These are phyloP conservation scores for Plasmodium vinckei DNA, from an alignment of 169 alveolate genomes.

Conservation along the genomic window DNA sequence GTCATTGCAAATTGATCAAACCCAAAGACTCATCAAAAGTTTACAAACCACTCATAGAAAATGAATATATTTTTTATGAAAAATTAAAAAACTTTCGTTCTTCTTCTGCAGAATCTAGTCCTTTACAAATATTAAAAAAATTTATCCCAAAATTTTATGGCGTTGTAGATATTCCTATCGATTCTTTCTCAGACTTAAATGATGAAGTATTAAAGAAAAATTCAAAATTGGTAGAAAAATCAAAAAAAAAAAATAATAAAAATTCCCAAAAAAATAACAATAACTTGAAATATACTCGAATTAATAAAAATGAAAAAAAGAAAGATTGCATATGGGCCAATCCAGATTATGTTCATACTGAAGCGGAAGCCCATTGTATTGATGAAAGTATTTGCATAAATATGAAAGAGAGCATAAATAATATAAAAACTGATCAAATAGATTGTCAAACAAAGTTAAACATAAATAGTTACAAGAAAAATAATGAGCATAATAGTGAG, in stretches of 20 bases:
- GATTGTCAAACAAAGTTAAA: not conserved
- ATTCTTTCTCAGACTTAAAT: constrained; percentile 8
- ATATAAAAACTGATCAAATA: not conserved
- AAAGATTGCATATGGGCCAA: not conserved
- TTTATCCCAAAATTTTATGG: constrained; percentile 84
- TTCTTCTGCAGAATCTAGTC: constrained; percentile 80
- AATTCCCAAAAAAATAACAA: not conserved
- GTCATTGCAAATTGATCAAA: constrained; percentile 81
- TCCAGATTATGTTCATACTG: not conserved
- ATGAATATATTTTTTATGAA: constrained; percentile 80
- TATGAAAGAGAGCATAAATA: not conserved
- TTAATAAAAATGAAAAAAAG: not conserved
- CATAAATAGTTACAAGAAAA: not conserved
- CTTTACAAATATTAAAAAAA: constrained; percentile 79
- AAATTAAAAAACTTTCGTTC: constrained; percentile 77
- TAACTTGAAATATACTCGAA: too few species aligned
- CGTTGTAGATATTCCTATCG: constrained; percentile 75
- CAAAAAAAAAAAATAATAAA: not conserved
- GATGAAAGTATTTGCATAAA: not conserved
- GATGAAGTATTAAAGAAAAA: not conserved
- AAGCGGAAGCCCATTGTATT: not conserved
- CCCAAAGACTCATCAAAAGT: constrained; percentile 82
- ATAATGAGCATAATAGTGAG: not conserved
- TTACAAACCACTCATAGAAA: constrained; percentile 81
- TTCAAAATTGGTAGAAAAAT: not conserved